Base-by-base conservation (phyloP, 2,329 filamentous ascomycete species). In the Ophiostoma fasciatum region DNA sequence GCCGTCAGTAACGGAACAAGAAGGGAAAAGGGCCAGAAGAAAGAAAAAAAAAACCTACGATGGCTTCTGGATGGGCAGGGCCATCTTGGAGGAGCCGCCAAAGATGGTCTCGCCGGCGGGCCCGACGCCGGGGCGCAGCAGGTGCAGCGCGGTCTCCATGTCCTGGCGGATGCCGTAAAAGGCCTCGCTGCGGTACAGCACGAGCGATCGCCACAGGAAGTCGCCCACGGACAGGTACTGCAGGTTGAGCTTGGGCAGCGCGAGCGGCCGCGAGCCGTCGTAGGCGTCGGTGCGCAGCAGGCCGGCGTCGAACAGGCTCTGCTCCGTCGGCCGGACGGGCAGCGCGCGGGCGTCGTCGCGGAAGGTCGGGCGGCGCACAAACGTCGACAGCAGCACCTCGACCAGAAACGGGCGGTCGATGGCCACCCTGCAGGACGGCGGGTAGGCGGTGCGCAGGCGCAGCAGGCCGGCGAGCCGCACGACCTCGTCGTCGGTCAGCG, bases 201-300 rank as follows among this genome's bases (percentile, higher is more conserved):
- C 68, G 49, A 96, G 78, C 0, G 88, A 85, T 43, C 92, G 74
- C 85, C 87, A 98, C n/a, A 98, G 61, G 48, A 98, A 98, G 55
- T 98, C 90, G 3, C 85, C 85, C 34, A 94, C 74, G 3, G 87
- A 93, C 12, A 98, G 66, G 56, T 98, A 98, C 51, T 98, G 90
- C 20, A 98, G 63, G 48, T 94, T 98, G 31, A 96, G 60, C 54
- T 98, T 98, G 3, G 90, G 90, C 29, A 98, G 74, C 3, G 90
- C 83, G 39, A 98, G 65, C 5, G 90, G 87, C 32, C 74, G 74
- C 18, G 83, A 85, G 19, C 87, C 87, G 53, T 94, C 79, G 49
- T 94, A 96, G 7, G 66, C 68, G 49, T 94, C 87, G 38, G 88
- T 88, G 39, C 84, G 74, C 38, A 87, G 58, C 36, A 94, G 70